Evolutionary conservation across 2,329 filamentous ascomycete species (phyloP), one percentile per base, ranked within the genome.

Genomic region (Fusarium tanahbumbuense): DNA sequence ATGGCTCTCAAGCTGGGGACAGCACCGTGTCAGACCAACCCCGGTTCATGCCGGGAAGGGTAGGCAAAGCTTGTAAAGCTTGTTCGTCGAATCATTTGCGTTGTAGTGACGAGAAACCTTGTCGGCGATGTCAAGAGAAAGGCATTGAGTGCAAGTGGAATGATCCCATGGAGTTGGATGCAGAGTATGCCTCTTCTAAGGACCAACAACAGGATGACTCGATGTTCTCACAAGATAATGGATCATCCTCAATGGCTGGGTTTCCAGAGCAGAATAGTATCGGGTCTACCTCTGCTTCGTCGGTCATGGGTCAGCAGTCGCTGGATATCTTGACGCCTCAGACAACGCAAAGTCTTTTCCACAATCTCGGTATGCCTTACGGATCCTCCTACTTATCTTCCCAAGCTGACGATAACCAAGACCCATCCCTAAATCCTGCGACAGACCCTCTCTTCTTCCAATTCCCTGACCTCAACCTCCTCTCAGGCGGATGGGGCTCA

Each of bases 31-130:
- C 23, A 41, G 56, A 47, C 18, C 59, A 68, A 20, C 47, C 64
- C 12, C 60, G 64, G 20, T 62, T 32, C 50, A 68, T 71, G 52
- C 68, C 68, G n/a, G 72, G 61, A 2, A 68, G 76, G 1, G 76
- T 77, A 1, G 63, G 74, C 0, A 63, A 76, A 42, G 76, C 77
- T 2, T 79, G 77, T 30, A 60, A 62, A 25, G 58, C 72, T 10
- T 79, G 77, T 49, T 75, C 76, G 1, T 74, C 75, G 5, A 70
- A 77, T 16, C 77, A 79, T 47, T 46, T 79, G 13, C 71, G 75
- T 15, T 78, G 76, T 32, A 73, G 74, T 11, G 77, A 78, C 20
- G 61, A 73, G 25, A 78, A 78, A 40, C 77, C 77, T 28, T 78
- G 77, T 32, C 55, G 53, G 5, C 73, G 77, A 23, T 78, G 77